These are phyloP conservation scores for Aureoboletus auriporus DNA, from an alignment of 768 basidiomycete species.

Conservation along the genomic window DNA sequence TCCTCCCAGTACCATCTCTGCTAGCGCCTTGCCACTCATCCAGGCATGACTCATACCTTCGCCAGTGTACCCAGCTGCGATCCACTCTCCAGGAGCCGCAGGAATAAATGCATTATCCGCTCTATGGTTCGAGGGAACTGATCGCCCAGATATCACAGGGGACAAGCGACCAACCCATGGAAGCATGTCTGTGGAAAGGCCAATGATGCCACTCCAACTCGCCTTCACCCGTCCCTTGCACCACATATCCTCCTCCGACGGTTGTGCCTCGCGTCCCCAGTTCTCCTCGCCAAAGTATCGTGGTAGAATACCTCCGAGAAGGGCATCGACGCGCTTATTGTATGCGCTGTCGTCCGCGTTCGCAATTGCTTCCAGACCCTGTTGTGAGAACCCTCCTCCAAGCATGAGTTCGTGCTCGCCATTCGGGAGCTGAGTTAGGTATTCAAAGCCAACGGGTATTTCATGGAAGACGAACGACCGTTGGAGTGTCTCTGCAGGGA, in stretches of 20 bases:
- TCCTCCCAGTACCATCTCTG: slow-evolving; percentile 51
- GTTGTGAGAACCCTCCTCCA: slow-evolving; percentile 51
- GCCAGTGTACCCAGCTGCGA: slow-evolving; percentile 65
- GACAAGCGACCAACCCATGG: slow-evolving; percentile 76
- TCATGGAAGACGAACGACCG: slow-evolving; percentile 61
- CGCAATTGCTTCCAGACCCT: slow-evolving; percentile 31
- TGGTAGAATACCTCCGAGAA: slow-evolving; percentile 45
- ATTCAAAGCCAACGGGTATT: slow-evolving; percentile 46
- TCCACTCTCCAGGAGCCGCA: slow-evolving; percentile 60
- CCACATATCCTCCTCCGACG: slow-evolving; percentile 26
- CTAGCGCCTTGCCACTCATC: slow-evolving; percentile 59
- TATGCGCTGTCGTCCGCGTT: slow-evolving; percentile 36
- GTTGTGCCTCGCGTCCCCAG: slow-evolving; percentile 37
- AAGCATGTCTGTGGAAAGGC: slow-evolving; percentile 52
- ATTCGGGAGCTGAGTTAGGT: slow-evolving; percentile 58
- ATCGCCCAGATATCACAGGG: slow-evolving; percentile 41
- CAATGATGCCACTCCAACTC: slow-evolving; percentile 63
- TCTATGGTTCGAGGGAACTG: slow-evolving; percentile 9
- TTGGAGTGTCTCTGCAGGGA: slow-evolving; percentile 32
- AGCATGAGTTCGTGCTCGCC: slow-evolving; percentile 54
- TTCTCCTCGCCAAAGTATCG: slow-evolving; percentile 47
- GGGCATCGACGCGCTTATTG: slow-evolving; percentile 28
- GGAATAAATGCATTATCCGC: slow-evolving; percentile 1
- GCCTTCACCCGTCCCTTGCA: slow-evolving; percentile 47
- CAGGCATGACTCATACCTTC: slow-evolving; percentile 76